Base-by-base conservation (phyloP, 768 basidiomycete genomes). In the Suillus hirtellus region DNA sequence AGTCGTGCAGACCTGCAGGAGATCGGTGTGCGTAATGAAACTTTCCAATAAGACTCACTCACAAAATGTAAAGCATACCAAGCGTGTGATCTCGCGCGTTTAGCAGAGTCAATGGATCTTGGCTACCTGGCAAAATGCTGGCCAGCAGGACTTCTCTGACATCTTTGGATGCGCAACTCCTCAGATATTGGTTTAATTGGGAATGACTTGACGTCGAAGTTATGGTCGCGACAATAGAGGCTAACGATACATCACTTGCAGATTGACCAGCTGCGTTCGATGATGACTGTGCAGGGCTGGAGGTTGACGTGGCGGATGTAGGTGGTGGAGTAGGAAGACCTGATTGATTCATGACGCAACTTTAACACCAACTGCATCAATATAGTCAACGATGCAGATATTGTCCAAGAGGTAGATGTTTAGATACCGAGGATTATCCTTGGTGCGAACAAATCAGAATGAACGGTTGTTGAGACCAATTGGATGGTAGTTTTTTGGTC, bases 41-140 rank as follows among this genome's bases (percentile, higher is more conserved):
- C 46, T 46, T 19, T 34, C 6, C 24, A 46, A 19, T 21, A 37
- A 59, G 38, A 9, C 37, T 46, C 7, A 79, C 89, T 76, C 67
- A 93, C 92, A 94, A 71, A 50, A 94, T 90, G 68, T 86, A 89
- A 47, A 93, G 73, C 47, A 86, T 81, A 0, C 86, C 89, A 3
- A 93, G 72, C 1, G 90, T 88, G 71, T 91, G 83, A 37, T 68
- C 69, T 37, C 77, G 73, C 31, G 85, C 73, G 68, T 88, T 82
- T 42, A 94, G 75, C 10, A 89, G 71, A 3, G 75, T 62, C 59
- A 94, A 70, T 10, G 92, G 92, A 72, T 94, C 92, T 66, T 87
- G 83, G 4, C 87, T 90, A 54, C 81, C 80, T 0, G 82, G 71
- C 8, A 90, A 70, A 12, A 79, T 64, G 65, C 84, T 81, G 5